A percentile compares a stretch with the other conserved stretches of the same genome.
Evolutionary conservation across 441 rosid genomes (phyloP).

Genomic region (Populus hybrid): DNA sequence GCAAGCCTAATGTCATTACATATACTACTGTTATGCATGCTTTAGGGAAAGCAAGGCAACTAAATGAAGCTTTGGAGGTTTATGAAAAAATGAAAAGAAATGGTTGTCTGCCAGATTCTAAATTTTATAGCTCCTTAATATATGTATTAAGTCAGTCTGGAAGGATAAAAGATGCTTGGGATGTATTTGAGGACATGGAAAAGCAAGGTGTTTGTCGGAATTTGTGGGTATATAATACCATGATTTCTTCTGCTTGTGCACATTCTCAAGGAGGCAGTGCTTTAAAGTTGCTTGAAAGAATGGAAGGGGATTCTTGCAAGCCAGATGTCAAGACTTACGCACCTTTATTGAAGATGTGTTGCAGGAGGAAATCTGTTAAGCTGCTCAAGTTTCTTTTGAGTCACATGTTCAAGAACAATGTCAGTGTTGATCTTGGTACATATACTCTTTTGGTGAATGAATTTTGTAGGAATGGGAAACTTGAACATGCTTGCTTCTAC

Average conservation of each 20-base stretch:
- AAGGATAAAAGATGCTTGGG: slow-evolving; percentile 58
- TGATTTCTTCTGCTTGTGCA: slow-evolving; percentile 53
- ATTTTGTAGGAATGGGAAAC: slow-evolving; percentile 51
- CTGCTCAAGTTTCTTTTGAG: slow-evolving; percentile 46
- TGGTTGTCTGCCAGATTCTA: slow-evolving; percentile 60
- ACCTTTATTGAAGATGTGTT: slow-evolving; percentile 68
- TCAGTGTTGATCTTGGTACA: slow-evolving; percentile 56
- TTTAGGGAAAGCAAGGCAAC: slow-evolving; percentile 61
- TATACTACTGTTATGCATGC: slow-evolving; percentile 66
- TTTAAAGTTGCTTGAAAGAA: slow-evolving; percentile 50
- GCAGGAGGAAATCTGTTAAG: slow-evolving; percentile 65
- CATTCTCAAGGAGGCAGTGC: slow-evolving; percentile 56
- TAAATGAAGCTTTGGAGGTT: slow-evolving; percentile 55
- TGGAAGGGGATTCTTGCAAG: slow-evolving; percentile 60
- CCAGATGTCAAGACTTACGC: slow-evolving; percentile 59
- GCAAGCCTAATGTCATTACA: slow-evolving; percentile 53
- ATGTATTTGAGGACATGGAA: slow-evolving; percentile 70
- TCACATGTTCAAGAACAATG: slow-evolving; percentile 66
- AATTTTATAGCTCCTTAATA: slow-evolving; percentile 63
- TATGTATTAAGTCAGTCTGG: slow-evolving; percentile 58
- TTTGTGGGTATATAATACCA: slow-evolving; percentile 47
- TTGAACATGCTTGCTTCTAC: slow-evolving; percentile 61
- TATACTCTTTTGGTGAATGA: slow-evolving; percentile 51
- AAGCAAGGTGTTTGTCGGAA: slow-evolving; percentile 51
- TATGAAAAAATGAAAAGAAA: slow-evolving; percentile 65